Percentiles rank a stretch among this genome's conserved stretches.
Conservation (phyloP, 1,284 basidiomycete species). For the Megacollybia platyphylla region DNA sequence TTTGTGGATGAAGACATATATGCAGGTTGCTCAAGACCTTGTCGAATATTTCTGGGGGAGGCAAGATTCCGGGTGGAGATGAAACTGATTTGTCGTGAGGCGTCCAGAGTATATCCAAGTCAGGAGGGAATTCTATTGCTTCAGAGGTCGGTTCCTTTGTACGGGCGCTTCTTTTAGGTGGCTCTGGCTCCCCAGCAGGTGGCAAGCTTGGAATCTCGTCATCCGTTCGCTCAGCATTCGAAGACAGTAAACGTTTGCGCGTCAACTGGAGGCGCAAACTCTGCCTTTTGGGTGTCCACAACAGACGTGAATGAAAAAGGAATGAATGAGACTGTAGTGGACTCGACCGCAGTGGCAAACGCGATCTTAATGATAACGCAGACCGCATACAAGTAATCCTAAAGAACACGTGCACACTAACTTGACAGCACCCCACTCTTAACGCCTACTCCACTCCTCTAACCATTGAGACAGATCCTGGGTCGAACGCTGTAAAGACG, state of each 20-base stretch:
- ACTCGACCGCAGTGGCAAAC: too few species aligned
- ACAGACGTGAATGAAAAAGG: too few species aligned
- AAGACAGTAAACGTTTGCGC: background rate
- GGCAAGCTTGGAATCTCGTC: background rate
- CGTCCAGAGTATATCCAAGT: constrained; percentile 1
- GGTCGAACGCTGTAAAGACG: constrained; percentile 31
- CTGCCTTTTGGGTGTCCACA: background rate
- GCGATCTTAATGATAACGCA: too few species aligned
- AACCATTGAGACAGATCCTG: constrained; percentile 53
- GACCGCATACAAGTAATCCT: too few species aligned
- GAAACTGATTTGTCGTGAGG: constrained; percentile 5
- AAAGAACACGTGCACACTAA: too few species aligned
- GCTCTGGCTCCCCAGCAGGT: background rate
- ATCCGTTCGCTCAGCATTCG: background rate
- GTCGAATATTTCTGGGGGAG: constrained; percentile 20
- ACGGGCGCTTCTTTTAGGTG: background rate
- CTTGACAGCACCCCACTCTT: background rate
- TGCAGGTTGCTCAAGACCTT: constrained; percentile 47
- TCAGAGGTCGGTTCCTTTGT: constrained; percentile 7
- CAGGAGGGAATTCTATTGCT: background rate
- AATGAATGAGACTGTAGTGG: too few species aligned
- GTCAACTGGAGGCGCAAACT: background rate
- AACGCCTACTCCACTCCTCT: constrained; percentile 20
- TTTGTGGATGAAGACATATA: constrained; percentile 67
- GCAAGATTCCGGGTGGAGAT: constrained; percentile 12